Conservation (phyloP, 2,329 filamentous ascomycete species). For the Fusarium sp. region DNA sequence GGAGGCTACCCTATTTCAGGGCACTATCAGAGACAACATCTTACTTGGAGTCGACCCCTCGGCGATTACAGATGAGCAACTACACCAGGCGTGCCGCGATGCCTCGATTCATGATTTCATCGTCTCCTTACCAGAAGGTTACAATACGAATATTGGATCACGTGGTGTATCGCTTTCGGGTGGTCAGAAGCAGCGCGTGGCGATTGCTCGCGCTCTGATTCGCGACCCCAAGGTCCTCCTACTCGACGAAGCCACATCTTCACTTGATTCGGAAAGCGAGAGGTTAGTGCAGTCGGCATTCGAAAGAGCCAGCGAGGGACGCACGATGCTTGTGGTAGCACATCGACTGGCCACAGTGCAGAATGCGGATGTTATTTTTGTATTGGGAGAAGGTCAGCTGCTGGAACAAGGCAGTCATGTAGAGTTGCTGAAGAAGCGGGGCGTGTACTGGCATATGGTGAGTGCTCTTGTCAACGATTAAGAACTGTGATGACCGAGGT, state of each 20-base stretch:
- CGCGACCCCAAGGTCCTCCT: constrained; percentile 73
- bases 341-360: constrained; percentile 82
- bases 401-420: constrained; percentile 65
- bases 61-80: constrained; percentile 61
- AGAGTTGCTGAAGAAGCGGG: constrained; percentile 62
- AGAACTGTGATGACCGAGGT: background rate
- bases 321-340: constrained; percentile 80
- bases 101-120: constrained; percentile 80
- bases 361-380: constrained; percentile 83
- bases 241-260: constrained; percentile 79
- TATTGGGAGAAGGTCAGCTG: constrained; percentile 73
- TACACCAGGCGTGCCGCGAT: constrained; percentile 66
- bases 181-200: constrained; percentile 78
- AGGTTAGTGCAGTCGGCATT: constrained; percentile 74
- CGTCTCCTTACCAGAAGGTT: constrained; percentile 72
- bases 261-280: constrained; percentile 72
- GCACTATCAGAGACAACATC: constrained; percentile 76
- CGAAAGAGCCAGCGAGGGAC: constrained; percentile 68
- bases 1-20: constrained; percentile 78
- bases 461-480: constrained; percentile 40
- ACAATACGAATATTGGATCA: constrained; percentile 74
- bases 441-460: constrained; percentile 70
- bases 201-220: constrained; percentile 76
- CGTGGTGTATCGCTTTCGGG: constrained; percentile 74
- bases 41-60: constrained; percentile 70